Conservation (phyloP, 306 rosid genomes). For the Argentina anserina region DNA sequence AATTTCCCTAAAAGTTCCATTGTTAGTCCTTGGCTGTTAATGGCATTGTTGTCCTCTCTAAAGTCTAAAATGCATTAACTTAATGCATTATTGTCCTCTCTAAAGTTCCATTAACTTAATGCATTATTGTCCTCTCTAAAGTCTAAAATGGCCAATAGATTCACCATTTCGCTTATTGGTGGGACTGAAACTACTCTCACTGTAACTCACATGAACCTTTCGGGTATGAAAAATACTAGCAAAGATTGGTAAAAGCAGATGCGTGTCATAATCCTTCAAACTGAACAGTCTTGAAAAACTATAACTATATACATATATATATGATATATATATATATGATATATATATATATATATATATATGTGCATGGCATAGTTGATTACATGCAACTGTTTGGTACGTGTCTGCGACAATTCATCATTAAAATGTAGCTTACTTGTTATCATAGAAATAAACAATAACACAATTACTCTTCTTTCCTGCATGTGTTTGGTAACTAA, state of each 20-base stretch:
- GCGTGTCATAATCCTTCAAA: neutral
- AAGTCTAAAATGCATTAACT: neutral
- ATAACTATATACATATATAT: too few relatives aligned
- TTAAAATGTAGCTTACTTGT: neutral
- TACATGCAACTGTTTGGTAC: too few relatives aligned
- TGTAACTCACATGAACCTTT: neutral
- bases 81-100: slow-evolving; percentile 6
- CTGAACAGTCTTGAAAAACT: neutral
- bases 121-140: slow-evolving; percentile 4
- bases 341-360: too few relatives aligned
- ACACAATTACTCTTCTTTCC: neutral
- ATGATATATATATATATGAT: too few relatives aligned
- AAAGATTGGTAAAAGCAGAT: neutral
- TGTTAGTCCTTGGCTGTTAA: neutral
- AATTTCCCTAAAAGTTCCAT: neutral
- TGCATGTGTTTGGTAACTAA: neutral
- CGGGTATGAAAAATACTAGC: neutral
- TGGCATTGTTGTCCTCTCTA: too few relatives aligned
- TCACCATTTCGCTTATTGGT: neutral
- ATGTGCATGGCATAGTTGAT: neutral
- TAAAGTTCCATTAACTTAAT: neutral
- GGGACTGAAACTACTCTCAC: neutral
- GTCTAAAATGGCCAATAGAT: neutral
- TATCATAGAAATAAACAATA: neutral
- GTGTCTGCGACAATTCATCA: neutral